Evolutionary conservation across 352 stramenopile species (phyloP).

Genomic region (Phytophthora aleatoria): DNA sequence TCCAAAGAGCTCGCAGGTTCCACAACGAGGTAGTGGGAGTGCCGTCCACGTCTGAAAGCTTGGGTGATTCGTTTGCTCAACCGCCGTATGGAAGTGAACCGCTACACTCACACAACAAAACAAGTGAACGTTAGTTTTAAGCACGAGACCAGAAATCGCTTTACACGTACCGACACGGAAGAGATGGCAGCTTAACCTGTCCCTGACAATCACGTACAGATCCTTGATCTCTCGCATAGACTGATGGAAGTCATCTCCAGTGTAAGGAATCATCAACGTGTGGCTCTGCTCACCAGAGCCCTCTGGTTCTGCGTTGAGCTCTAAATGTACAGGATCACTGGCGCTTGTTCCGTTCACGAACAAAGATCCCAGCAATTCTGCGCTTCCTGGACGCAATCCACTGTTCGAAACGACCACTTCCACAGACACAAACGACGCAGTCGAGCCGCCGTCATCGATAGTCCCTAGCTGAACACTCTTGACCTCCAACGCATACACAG

Average conservation of each 20-base stretch:
- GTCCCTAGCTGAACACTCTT: conserved; percentile 17
- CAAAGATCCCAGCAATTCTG: conserved; percentile 45
- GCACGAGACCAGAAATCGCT: background rate
- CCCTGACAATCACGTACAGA: conserved; percentile 56
- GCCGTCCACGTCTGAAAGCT: conserved; percentile 46
- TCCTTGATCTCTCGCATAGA: conserved; percentile 24
- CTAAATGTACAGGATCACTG: conserved; percentile 32
- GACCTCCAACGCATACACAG: conserved; percentile 61
- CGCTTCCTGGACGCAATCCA: conserved; percentile 36
- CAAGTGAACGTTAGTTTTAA: conserved; percentile 2
- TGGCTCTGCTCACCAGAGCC: conserved; percentile 1
- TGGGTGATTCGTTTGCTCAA: conserved; percentile 16
- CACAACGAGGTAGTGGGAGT: conserved; percentile 55
- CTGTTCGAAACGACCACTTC: conserved; percentile 43
- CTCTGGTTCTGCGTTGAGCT: conserved; percentile 15
- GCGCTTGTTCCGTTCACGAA: conserved; percentile 40
- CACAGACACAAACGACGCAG: conserved; percentile 27
- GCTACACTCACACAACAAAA: conserved; percentile 16
- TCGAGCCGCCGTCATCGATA: conserved; percentile 5
- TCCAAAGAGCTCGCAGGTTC: conserved; percentile 57
- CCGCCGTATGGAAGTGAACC: conserved; percentile 23
- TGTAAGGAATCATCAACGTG: conserved; percentile 32
- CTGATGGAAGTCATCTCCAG: conserved; percentile 17
- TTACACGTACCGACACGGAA: conserved; percentile 58
- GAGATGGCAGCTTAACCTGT: conserved; percentile 57